Evolutionary conservation across 2,329 filamentous ascomycete genomes (phyloP), one percentile per base, ranked within the genome.

Genomic region (Aspergillus japonicus): DNA sequence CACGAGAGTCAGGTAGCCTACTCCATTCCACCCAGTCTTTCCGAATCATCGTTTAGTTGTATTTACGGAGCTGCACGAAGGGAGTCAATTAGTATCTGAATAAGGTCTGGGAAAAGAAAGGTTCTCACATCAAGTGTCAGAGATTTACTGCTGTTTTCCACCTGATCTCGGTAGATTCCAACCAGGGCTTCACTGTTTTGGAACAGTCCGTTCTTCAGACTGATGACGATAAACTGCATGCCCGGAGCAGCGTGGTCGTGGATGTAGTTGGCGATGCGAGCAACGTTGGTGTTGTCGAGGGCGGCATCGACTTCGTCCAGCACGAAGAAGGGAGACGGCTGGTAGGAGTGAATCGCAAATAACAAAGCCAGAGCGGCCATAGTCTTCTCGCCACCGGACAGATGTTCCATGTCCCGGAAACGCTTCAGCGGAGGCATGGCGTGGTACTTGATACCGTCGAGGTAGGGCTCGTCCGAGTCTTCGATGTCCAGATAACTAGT

Each of bases 181-280:
- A 99, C 92, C 68, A 99, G 77, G 62, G 92, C 96, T 82, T 99
- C 93, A 72, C 92, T 96, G 75, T 96, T 91, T 78, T 99, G 93
- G 80, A 98, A 99, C 58, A 99, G 82, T 1, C 92, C 93, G 0
- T 92, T 90, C 84, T 99, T 99, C 74, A 99, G 83, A 79, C 88
- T 92, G 76, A 99, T 99, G 66, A 99, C 95, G 62, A 99, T 96
- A 69, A 99, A 99, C 76, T 99, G 95, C 92, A 98, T 98, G 14
- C 96, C 96, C 1, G 95, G 95, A 0, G 92, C 91, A 0, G 93
- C 91, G 77, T 99, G 93, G 71, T 96, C 92, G 42, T 89, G 87
- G 63, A 99, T 96, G 72, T 99, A 99, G 76, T 95, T 95, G 65
- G 94, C 95, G 76, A 99, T 93, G 74, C 96, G 92, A 68, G 92